Evolutionary conservation across 2,329 filamentous ascomycete species (phyloP).

Genomic region (Penicillium occitanis): DNA sequence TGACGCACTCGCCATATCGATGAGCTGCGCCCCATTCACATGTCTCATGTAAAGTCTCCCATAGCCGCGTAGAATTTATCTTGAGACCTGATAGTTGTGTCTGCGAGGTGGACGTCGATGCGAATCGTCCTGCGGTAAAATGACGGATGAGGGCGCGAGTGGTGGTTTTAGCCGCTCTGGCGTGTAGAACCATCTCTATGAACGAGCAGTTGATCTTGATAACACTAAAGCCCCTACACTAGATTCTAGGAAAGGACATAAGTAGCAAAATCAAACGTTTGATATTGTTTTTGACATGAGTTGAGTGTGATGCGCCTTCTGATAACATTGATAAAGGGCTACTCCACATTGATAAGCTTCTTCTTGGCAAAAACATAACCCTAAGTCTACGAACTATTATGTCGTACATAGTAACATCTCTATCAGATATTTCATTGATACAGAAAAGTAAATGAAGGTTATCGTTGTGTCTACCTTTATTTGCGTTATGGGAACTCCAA

Average conservation of each 20-base stretch:
- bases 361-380: neutral
- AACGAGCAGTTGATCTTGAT: no score
- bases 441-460: no score
- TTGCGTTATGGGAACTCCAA: no score
- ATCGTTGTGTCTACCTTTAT: no score
- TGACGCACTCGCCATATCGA: conserved; percentile 30
- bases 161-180: neutral
- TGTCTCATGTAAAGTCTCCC: conserved; percentile 34
- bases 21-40: conserved; percentile 35
- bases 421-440: no score
- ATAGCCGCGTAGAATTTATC: conserved; percentile 31
- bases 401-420: neutral
- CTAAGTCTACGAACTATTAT: neutral
- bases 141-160: neutral
- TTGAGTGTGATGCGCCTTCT: neutral
- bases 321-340: neutral
- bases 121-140: neutral
- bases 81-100: conserved; percentile 26
- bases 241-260: neutral
- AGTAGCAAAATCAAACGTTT: neutral
- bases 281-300: neutral
- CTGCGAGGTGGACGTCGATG: neutral
- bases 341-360: neutral
- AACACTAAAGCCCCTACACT: neutral
- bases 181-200: neutral